phyloP scores from a whole-genome alignment of 2,329 filamentous ascomycete species.

The Diplodia corticola region DNA sequence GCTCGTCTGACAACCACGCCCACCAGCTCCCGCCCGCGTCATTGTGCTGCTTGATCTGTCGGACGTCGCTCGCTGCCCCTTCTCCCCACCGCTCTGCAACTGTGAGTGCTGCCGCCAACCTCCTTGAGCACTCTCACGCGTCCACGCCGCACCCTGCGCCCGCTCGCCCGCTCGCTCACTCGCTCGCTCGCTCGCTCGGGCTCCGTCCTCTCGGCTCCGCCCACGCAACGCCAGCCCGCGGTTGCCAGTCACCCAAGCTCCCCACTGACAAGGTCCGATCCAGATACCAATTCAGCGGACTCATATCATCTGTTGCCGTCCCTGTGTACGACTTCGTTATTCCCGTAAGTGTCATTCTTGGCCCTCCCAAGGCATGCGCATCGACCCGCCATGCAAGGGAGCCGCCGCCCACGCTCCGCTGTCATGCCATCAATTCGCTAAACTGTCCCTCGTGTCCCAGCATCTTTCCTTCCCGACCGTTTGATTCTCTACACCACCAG shows the following conservation, averaged over 20 bases:
- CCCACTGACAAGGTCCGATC: neutral
- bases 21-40: neutral
- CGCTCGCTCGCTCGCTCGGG: neutral
- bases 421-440: constrained; percentile 17
- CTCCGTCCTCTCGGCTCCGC: neutral
- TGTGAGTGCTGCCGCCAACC: neutral
- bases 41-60: constrained; percentile 8
- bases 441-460: constrained; percentile 16
- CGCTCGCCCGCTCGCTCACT: neutral
- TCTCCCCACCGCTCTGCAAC: neutral
- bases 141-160: too few relatives aligned
- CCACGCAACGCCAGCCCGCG: neutral
- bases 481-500: neutral
- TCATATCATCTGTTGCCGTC: neutral
- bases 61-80: constrained; percentile 12
- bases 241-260: neutral
- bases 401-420: constrained; percentile 21
- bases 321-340: constrained; percentile 13
- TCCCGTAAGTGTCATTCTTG: constrained; percentile 22
- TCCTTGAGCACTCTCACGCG: neutral
- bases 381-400: constrained; percentile 22
- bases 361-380: constrained; percentile 20
- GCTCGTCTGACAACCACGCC: constrained; percentile 5
- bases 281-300: constrained; percentile 19
- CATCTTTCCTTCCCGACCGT: constrained; percentile 6